Evolutionary conservation across 208 protist species (phyloP).

Genomic region (Leishmania gerbilli): DNA sequence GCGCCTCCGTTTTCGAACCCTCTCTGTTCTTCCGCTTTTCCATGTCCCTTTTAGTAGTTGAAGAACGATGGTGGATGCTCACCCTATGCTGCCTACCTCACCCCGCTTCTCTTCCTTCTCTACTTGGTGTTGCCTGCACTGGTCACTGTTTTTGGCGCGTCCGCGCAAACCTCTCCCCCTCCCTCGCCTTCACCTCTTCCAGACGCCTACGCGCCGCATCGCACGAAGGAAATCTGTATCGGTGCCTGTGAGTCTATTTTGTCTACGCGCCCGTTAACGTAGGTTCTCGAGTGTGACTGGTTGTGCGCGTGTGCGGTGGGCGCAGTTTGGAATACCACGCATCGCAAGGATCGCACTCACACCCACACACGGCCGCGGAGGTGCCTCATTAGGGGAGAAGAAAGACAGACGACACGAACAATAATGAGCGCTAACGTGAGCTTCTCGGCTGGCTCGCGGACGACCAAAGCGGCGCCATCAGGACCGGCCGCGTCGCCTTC

Average conservation of each 20-base stretch:
- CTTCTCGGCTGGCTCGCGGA: slow-evolving; percentile 13
- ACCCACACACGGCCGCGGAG: background rate
- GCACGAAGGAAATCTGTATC: background rate
- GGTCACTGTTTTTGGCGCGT: no score
- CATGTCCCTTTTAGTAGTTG: background rate
- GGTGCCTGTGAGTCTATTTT: background rate
- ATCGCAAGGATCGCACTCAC: background rate
- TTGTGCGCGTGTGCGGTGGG: no score
- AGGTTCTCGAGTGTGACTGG: background rate
- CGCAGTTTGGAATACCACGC: background rate
- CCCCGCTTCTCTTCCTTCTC: background rate
- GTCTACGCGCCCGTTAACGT: background rate
- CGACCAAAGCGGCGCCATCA: background rate
- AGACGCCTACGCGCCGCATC: background rate
- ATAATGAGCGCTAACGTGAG: slow-evolving; percentile 41
- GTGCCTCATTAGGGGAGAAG: background rate
- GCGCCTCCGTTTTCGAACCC: background rate
- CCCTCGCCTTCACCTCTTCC: background rate
- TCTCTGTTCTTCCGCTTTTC: background rate
- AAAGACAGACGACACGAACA: background rate
- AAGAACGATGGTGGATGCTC: background rate
- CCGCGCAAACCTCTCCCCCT: background rate
- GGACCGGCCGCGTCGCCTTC: background rate
- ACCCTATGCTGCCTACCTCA: background rate
- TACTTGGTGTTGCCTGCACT: background rate